Evolutionary conservation across 2,329 filamentous ascomycete genomes (phyloP).

Genomic region (Penicillium sp.): DNA sequence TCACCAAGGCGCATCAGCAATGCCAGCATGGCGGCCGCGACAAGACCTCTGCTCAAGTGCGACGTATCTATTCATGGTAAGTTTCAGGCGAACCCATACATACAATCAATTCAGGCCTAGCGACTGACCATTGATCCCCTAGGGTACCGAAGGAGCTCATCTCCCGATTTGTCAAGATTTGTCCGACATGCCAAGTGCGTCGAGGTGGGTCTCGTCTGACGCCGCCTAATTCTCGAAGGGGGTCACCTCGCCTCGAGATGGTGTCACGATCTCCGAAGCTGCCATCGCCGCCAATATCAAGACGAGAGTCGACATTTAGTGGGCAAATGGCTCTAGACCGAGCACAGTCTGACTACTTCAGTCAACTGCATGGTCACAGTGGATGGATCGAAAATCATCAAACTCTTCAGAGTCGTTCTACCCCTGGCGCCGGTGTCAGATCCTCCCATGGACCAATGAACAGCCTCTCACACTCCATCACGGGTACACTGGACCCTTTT

Average conservation of each 20-base stretch:
- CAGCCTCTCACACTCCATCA: slow-evolving; percentile 26
- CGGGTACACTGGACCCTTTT: slow-evolving; percentile 32
- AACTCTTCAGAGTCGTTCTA: slow-evolving; percentile 22
- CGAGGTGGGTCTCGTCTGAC: slow-evolving; percentile 43
- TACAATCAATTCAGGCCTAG: not conserved
- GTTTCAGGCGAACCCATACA: slow-evolving; percentile 9
- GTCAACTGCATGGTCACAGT: slow-evolving; percentile 26
- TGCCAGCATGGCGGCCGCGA: slow-evolving; percentile 53
- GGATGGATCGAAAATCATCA: slow-evolving; percentile 32
- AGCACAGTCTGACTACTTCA: slow-evolving; percentile 31
- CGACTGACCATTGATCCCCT: slow-evolving; percentile 6
- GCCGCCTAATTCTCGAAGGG: slow-evolving; percentile 41
- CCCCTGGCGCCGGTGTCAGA: slow-evolving; percentile 21
- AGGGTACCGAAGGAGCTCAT: slow-evolving; percentile 54
- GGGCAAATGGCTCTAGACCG: slow-evolving; percentile 26
- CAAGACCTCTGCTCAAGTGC: slow-evolving; percentile 53
- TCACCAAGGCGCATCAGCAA: slow-evolving; percentile 50
- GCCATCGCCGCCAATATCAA: slow-evolving; percentile 37
- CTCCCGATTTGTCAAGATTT: slow-evolving; percentile 52
- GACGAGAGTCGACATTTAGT: slow-evolving; percentile 37
- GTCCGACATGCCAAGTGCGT: slow-evolving; percentile 50
- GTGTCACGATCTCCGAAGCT: slow-evolving; percentile 35
- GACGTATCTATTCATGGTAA: slow-evolving; percentile 52
- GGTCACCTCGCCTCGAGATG: slow-evolving; percentile 38
- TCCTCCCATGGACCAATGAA: slow-evolving; percentile 25